Evolutionary conservation across 345 rosid genomes (phyloP).

Genomic region (Camelina hispida): DNA sequence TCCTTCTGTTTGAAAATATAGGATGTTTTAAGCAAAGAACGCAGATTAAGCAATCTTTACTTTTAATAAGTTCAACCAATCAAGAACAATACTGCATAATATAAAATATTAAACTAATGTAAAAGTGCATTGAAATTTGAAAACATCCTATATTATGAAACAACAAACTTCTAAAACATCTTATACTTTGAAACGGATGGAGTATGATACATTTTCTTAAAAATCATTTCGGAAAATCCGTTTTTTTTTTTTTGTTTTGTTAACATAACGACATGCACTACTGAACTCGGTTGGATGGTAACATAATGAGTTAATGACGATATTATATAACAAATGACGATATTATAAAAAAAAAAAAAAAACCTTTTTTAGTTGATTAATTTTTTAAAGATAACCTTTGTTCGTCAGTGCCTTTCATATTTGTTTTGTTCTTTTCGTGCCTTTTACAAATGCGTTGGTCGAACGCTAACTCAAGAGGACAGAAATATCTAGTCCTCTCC

Average conservation of each 20-base stretch:
- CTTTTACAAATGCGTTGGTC: slow-evolving; percentile 35
- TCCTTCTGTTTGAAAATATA: no score
- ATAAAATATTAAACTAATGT: no score
- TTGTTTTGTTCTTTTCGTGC: not conserved
- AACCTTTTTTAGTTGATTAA: not conserved
- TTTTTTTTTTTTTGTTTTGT: not conserved
- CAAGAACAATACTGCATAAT: no score
- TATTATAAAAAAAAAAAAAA: not conserved
- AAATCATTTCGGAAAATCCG: not conserved
- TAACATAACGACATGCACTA: not conserved
- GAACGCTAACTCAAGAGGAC: slow-evolving; percentile 33
- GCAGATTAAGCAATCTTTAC: no score
- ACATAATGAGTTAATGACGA: not conserved
- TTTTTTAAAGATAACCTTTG: no score
- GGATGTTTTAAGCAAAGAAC: no score
- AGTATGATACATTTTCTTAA: not conserved
- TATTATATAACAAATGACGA: not conserved
- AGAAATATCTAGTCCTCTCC: not conserved
- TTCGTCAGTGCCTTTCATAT: not conserved
- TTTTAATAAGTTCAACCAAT: no score
- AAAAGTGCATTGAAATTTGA: no score
- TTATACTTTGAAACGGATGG: no score
- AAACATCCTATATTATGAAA: no score
- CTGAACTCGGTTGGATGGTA: not conserved
- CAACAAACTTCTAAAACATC: no score